Base-by-base conservation (phyloP, 139 green algal genomes). In the Chlorella sp. region DNA sequence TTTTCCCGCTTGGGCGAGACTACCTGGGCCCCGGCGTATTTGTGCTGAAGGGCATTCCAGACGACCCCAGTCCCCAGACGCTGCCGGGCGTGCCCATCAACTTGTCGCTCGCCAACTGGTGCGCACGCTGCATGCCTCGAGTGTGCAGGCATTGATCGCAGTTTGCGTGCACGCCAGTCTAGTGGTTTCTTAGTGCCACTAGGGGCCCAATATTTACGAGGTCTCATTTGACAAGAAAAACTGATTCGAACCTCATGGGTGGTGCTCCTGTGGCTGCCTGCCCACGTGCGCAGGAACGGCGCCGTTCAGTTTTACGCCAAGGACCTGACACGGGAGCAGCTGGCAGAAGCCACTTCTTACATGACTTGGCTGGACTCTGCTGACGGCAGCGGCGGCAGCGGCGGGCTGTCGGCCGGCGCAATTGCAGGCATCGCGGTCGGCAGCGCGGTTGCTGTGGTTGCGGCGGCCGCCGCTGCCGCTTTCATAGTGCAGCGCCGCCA, bases 381-480 rank as follows among this genome's bases (percentile, higher is more conserved):
- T n/a, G n/a, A n/a, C n/a, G n/a, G n/a, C n/a, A n/a, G n/a, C n/a
- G n/a, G 40, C 69, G 22, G 41, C 70, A 26, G 70, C 70, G 14
- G 70, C 26, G 41, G 70, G 41, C 70, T 77, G 34, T 48, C 34
- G 16, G 41, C 41, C 34, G 70, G 70, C 41, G 70, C 70, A 28
- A 77, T 77, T 26, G 70, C 70, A 2, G 70, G 70, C 41, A 77
- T 77, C 41, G 70, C 43, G 70, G 70, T 51, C n/a, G 36, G 65
- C 65, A 73, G 65, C 11, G 28, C 70, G 0, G 70, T 77, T 2
- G 41, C 41, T 28, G 70, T 28, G 8, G 40, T 77, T 9, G 70
- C 24, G 20, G 22, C 56, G 24, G 28, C 26, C 1, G 70, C 24
- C 28, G 70, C 17, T 3, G 70, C 70, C 8, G 0, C 38, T 2